A percentile compares a stretch with the other conserved stretches of the same genome.
Evolutionary conservation across 2,329 filamentous ascomycete species (phyloP).

Genomic region (Ophiostoma tasmaniense): DNA sequence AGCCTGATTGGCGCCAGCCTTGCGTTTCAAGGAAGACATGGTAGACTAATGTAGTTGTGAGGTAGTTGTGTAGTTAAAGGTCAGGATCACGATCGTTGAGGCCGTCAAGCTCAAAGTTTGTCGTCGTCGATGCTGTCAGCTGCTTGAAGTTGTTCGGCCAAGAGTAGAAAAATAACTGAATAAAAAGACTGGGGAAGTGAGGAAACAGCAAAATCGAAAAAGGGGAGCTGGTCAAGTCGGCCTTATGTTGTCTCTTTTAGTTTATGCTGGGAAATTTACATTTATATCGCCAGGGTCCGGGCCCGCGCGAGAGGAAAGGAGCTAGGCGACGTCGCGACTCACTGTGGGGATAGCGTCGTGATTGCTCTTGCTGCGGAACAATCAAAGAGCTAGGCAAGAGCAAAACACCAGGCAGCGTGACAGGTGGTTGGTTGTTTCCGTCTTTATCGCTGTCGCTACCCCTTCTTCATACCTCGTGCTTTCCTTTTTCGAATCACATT

Average conservation of each 20-base stretch:
- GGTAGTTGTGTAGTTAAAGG: neutral
- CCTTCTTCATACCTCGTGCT: neutral
- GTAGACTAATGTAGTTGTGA: neutral
- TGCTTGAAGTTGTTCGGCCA: neutral
- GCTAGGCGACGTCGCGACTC: neutral
- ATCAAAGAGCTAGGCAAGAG: neutral
- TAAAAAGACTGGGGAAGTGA: neutral
- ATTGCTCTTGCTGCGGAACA: neutral
- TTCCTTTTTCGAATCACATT: neutral
- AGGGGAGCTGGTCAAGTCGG: neutral
- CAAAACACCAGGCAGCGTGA: neutral
- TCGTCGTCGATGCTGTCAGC: neutral
- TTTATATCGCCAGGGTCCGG: neutral
- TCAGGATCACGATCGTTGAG: neutral
- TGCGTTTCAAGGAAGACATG: constrained; percentile 36
- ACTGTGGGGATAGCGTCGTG: neutral
- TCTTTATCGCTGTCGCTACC: neutral
- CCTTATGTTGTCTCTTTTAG: neutral
- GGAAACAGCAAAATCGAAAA: neutral
- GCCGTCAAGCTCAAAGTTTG: neutral
- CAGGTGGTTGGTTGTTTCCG: neutral
- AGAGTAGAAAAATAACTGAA: neutral
- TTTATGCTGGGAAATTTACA: neutral
- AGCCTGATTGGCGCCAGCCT: constrained; percentile 40
- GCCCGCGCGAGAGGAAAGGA: neutral